Evolutionary conservation across 116 monocot genomes (phyloP).

Genomic region (Papilionanthe hybrid): DNA sequence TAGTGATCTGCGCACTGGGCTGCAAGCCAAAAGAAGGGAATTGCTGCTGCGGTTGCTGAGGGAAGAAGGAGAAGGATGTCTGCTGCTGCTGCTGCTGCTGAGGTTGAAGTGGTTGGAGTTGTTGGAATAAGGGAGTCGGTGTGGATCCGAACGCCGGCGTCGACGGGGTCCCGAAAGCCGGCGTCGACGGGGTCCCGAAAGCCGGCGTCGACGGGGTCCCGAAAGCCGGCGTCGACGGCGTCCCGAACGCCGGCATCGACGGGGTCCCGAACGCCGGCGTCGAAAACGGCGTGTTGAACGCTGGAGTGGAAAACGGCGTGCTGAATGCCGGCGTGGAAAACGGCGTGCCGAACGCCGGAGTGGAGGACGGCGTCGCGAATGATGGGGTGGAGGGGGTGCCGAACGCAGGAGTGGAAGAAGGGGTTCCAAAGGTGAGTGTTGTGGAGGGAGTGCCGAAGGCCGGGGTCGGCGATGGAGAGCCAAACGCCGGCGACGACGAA

Average conservation of each 20-base stretch:
- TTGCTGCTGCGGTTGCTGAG: constrained; percentile 41
- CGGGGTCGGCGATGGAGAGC: not conserved
- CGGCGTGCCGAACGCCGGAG: constrained; percentile 28
- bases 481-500: constrained; percentile 8
- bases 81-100: constrained; percentile 26
- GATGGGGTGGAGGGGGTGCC: constrained; percentile 8
- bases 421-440: constrained; percentile 16
- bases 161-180: constrained; percentile 25
- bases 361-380: constrained; percentile 27
- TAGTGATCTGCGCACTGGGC: constrained; percentile 45
- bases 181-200: constrained; percentile 30
- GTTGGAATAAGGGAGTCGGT: constrained; percentile 14
- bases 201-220: constrained; percentile 12
- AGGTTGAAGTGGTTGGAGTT: constrained; percentile 9
- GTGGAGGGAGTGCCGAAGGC: constrained; percentile 28
- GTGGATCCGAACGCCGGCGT: constrained; percentile 29
- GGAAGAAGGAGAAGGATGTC: constrained; percentile 23
- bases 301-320: not conserved
- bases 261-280: constrained; percentile 17
- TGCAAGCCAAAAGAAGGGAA: not conserved
- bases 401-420: not conserved
- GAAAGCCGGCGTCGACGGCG: constrained; percentile 25
- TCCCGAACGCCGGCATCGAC: constrained; percentile 18
- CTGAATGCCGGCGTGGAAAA: constrained; percentile 14
- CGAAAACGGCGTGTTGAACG: constrained; percentile 15